Conservation (phyloP, 306 rosid species). For the Myrica gale region DNA sequence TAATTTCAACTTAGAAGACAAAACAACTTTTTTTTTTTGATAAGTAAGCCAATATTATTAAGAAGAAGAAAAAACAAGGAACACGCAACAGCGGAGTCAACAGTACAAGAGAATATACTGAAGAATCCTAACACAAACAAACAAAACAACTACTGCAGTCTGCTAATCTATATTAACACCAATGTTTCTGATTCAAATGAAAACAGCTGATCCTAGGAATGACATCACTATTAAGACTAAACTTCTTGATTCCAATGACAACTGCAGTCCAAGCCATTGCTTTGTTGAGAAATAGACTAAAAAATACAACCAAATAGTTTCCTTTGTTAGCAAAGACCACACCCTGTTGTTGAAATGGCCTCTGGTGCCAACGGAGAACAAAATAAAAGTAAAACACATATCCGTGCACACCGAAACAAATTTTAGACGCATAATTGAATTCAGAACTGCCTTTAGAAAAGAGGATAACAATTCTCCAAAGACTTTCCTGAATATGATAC, state of each 20-base stretch:
- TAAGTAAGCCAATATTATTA: too few species aligned
- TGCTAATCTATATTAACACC: too few species aligned
- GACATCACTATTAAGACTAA: not conserved
- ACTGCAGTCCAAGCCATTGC: not conserved
- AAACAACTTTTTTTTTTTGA: too few species aligned
- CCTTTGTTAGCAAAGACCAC: not conserved
- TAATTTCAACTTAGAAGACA: not conserved
- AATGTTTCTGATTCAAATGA: too few species aligned
- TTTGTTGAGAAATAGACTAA: not conserved
- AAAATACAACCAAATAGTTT: not conserved
- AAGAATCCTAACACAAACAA: too few species aligned
- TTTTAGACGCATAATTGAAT: too few species aligned
- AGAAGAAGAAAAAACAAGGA: too few species aligned
- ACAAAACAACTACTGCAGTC: not conserved
- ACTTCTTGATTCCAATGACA: not conserved
- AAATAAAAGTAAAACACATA: not conserved
- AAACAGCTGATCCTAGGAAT: too few species aligned
- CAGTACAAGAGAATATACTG: too few species aligned
- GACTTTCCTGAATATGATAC: too few species aligned
- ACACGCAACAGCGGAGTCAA: too few species aligned
- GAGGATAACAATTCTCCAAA: not conserved
- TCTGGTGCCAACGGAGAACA: not conserved
- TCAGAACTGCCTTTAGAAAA: not conserved
- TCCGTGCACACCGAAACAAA: not conserved
- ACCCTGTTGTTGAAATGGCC: not conserved